A percentile compares a stretch with the other conserved stretches of the same genome.
Evolutionary conservation across 768 basidiomycete species (phyloP).

Genomic region (Candolleomyces aberdarensis): DNA sequence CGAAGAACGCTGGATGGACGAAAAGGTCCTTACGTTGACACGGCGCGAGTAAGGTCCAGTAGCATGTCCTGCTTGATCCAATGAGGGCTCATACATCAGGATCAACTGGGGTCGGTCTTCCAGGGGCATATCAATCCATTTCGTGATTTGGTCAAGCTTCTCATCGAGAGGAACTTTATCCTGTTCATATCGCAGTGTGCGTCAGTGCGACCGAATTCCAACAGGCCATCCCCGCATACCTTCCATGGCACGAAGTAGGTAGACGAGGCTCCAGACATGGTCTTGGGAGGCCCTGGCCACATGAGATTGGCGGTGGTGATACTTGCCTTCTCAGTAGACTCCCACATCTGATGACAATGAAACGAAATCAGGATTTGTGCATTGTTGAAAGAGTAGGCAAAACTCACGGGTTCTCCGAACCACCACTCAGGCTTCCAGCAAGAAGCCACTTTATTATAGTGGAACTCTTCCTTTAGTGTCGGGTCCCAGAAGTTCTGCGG

Average conservation of each 20-base stretch:
- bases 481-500: slow-evolving; percentile 88
- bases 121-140: slow-evolving; percentile 81
- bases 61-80: slow-evolving; percentile 82
- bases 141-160: slow-evolving; percentile 74
- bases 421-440: slow-evolving; percentile 78
- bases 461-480: slow-evolving; percentile 54
- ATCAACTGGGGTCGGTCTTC: slow-evolving; percentile 75
- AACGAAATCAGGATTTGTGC: background rate
- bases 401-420: slow-evolving; percentile 79
- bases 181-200: slow-evolving; percentile 21
- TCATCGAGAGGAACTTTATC: slow-evolving; percentile 60
- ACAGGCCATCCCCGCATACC: slow-evolving; percentile 30
- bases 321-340: slow-evolving; percentile 73
- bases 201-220: background rate
- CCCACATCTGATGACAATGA: slow-evolving; percentile 72
- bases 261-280: slow-evolving; percentile 57
- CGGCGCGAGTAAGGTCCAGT: slow-evolving; percentile 64
- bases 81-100: slow-evolving; percentile 81
- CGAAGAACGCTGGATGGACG: background rate
- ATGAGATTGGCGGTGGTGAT: slow-evolving; percentile 83
- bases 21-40: slow-evolving; percentile 58
- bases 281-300: slow-evolving; percentile 89
- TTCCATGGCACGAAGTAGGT: slow-evolving; percentile 81
- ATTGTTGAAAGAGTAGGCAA: slow-evolving; percentile 2
- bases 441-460: slow-evolving; percentile 61